Conservation (phyloP, 2,329 filamentous ascomycete genomes). For the Rutstroemia sp. region DNA sequence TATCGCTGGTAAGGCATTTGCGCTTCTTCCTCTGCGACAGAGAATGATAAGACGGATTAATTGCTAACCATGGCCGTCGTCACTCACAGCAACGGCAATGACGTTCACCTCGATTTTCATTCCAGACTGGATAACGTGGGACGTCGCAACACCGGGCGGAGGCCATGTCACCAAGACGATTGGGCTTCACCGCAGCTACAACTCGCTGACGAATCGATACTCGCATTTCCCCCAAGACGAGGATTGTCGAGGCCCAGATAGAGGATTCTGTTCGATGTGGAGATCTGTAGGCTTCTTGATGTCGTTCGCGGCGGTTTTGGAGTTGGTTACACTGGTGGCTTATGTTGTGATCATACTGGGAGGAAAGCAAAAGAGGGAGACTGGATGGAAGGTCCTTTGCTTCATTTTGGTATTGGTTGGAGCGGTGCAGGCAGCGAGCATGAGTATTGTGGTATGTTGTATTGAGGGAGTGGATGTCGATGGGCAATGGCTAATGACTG, state of each 20-base stretch:
- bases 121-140: constrained; percentile 65
- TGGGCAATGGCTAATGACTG: constrained; percentile 1
- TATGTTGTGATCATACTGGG: constrained; percentile 72
- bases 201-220: constrained; percentile 51
- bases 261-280: constrained; percentile 89
- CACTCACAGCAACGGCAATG: constrained; percentile 64
- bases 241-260: constrained; percentile 50
- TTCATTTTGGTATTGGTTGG: constrained; percentile 59
- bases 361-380: constrained; percentile 71
- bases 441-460: constrained; percentile 71
- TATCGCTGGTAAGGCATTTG: constrained; percentile 36
- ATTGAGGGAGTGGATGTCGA: background rate
- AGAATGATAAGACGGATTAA: background rate
- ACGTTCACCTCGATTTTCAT: constrained; percentile 62
- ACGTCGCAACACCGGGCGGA: constrained; percentile 41
- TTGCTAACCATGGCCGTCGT: constrained; percentile 5
- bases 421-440: constrained; percentile 64
- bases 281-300: constrained; percentile 74
- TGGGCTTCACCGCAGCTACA: constrained; percentile 78
- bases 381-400: constrained; percentile 72
- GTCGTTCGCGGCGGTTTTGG: constrained; percentile 73
- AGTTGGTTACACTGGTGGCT: constrained; percentile 72
- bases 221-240: constrained; percentile 58
- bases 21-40: constrained; percentile 29
- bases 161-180: constrained; percentile 55